These are phyloP conservation scores for Saxophila tyrrhenica DNA, from an alignment of 495 filamentous ascomycete species.

Conservation along the genomic window DNA sequence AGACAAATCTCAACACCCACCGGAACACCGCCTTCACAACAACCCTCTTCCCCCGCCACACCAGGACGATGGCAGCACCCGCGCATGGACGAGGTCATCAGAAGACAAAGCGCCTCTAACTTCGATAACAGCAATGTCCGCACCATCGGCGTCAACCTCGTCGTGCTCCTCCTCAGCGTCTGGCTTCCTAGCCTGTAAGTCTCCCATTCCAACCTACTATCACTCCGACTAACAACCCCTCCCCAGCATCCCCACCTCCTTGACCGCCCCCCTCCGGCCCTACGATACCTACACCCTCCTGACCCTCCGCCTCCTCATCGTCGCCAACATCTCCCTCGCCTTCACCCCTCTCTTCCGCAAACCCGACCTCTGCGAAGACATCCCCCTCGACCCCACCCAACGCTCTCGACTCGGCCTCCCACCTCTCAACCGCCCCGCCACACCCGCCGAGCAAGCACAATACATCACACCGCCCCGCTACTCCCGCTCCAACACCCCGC, in stretches of 20 bases:
- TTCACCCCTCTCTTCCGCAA: conserved; percentile 56
- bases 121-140: conserved; percentile 62
- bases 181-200: not conserved
- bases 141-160: conserved; percentile 54
- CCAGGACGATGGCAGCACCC: conserved; percentile 83
- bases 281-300: conserved; percentile 35
- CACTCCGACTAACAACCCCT: not conserved
- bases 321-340: conserved; percentile 54
- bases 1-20: not conserved
- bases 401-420: conserved; percentile 73
- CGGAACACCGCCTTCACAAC: conserved; percentile 18
- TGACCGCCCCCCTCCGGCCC: conserved; percentile 5
- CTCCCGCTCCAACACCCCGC: conserved; percentile 54
- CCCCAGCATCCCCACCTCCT: conserved; percentile 24
- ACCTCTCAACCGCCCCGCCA: conserved; percentile 52
- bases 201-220: not conserved
- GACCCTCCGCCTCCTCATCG: conserved; percentile 45
- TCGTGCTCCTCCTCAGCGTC: conserved; percentile 24
- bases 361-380: conserved; percentile 72
- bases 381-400: conserved; percentile 82
- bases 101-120: conserved; percentile 56
- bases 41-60: conserved; percentile 33
- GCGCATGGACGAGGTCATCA: conserved; percentile 62
- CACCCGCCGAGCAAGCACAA: conserved; percentile 46
- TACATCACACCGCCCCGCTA: conserved; percentile 85